Evolutionary conservation across 2,329 filamentous ascomycete species (phyloP).

Genomic region (Penicillium sp.): DNA sequence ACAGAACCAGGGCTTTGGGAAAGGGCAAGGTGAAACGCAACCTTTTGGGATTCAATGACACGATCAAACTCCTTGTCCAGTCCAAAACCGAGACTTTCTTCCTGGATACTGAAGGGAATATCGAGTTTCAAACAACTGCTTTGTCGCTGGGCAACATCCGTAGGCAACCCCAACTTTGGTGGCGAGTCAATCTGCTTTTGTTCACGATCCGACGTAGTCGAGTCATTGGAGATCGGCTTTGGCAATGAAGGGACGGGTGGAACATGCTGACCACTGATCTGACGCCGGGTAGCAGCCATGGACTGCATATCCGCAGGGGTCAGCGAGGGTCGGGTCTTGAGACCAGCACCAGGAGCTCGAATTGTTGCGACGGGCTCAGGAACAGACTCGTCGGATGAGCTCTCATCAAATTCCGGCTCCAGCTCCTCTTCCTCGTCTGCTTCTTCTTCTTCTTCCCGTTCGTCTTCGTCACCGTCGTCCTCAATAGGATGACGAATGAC

Average conservation of each 20-base stretch:
- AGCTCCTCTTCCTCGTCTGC: conserved; percentile 36
- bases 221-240: conserved; percentile 24
- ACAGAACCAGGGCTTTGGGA: conserved; percentile 30
- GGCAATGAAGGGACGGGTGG: conserved; percentile 32
- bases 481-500: conserved; percentile 76
- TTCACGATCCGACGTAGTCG: conserved; percentile 15
- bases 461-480: conserved; percentile 38
- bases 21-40: conserved; percentile 57
- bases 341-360: conserved; percentile 77
- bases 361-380: conserved; percentile 85
- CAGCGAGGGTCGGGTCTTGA: conserved; percentile 85
- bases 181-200: conserved; percentile 15
- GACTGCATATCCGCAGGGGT: conserved; percentile 79
- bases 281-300: conserved; percentile 82
- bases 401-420: conserved; percentile 27
- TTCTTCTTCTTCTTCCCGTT: conserved; percentile 5
- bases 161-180: conserved; percentile 26
- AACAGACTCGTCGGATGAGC: conserved; percentile 56
- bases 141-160: conserved; percentile 52
- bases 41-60: conserved; percentile 96
- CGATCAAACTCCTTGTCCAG: conserved; percentile 91
- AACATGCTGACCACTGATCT: conserved; percentile 73
- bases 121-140: conserved; percentile 78
- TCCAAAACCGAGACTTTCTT: conserved; percentile 73
- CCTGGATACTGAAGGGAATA: conserved; percentile 67